Percentiles rank a stretch among this genome's conserved stretches.
Evolutionary conservation across 306 rosid genomes (phyloP).

Genomic region (Neltuma alba): DNA sequence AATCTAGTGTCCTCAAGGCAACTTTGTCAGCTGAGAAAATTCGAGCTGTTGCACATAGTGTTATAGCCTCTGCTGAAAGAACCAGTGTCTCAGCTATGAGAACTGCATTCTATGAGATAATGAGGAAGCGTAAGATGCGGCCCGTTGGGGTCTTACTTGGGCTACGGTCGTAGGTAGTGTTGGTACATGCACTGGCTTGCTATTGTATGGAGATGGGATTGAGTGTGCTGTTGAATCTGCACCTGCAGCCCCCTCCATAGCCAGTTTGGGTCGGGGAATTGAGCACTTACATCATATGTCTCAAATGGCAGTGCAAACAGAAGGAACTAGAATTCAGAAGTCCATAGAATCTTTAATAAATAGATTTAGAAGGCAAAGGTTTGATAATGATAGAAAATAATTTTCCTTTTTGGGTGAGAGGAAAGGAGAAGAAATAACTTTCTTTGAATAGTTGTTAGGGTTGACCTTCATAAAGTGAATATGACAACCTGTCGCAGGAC

Average conservation of each 20-base stretch:
- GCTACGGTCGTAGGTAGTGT: constrained; percentile 73
- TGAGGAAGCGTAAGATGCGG: constrained; percentile 61
- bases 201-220: constrained; percentile 71
- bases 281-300: constrained; percentile 60
- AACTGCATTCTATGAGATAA: constrained; percentile 79
- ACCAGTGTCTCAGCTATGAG: constrained; percentile 81
- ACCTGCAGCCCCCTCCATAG: constrained; percentile 77
- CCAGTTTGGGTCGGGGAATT: constrained; percentile 78
- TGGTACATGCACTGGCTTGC: constrained; percentile 69
- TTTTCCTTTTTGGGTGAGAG: too few species aligned
- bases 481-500: constrained; percentile 22
- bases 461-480: constrained; percentile 18
- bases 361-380: constrained; percentile 56
- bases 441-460: constrained; percentile 34
- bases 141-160: constrained; percentile 67
- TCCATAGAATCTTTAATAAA: constrained; percentile 59
- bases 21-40: constrained; percentile 79
- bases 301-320: constrained; percentile 48
- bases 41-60: constrained; percentile 64
- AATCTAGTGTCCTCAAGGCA: constrained; percentile 63
- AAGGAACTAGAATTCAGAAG: constrained; percentile 60
- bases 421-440: too few species aligned
- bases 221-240: constrained; percentile 58
- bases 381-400: constrained; percentile 40
- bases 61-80: constrained; percentile 75